Evolutionary conservation across 345 rosid genomes (phyloP).

Genomic region (Dipteronia dyeriana): DNA sequence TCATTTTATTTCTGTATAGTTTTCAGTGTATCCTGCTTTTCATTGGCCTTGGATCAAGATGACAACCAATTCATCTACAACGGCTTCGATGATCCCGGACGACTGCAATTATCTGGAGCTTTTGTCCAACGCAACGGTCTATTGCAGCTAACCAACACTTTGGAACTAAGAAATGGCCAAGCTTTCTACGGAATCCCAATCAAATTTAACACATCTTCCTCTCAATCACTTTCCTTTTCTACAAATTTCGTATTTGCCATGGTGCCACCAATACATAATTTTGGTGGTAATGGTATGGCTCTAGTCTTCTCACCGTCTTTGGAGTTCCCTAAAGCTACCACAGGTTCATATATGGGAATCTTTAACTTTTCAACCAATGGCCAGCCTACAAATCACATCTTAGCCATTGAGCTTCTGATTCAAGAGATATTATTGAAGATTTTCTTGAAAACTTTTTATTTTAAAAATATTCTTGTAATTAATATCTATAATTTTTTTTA

Average conservation of each 20-base stretch:
- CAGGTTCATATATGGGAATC: conserved; percentile 25
- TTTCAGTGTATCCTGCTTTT: background rate
- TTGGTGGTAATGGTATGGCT: conserved; percentile 47
- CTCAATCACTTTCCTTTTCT: conserved; percentile 32
- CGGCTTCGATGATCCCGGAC: background rate
- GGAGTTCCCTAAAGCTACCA: background rate
- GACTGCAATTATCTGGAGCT: background rate
- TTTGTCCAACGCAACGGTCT: conserved; percentile 45
- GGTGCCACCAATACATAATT: conserved; percentile 1
- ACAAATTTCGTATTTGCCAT: conserved; percentile 45
- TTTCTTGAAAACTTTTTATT: too few species aligned
- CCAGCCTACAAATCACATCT: conserved; percentile 24
- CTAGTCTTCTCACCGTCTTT: conserved; percentile 36
- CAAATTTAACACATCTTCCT: background rate
- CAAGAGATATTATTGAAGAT: too few species aligned
- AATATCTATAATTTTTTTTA: too few species aligned
- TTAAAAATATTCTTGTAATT: too few species aligned
- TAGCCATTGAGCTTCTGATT: conserved; percentile 34
- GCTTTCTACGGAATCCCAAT: background rate
- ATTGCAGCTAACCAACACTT: conserved; percentile 56
- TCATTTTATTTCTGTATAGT: conserved; percentile 15
- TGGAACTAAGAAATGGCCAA: conserved; percentile 11
- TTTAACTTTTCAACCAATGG: conserved; percentile 27
- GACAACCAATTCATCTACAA: background rate
- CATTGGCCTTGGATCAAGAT: background rate